phyloP scores from a whole-genome alignment of 768 basidiomycete genomes.

The Rubroboletus pulcherrimus region DNA sequence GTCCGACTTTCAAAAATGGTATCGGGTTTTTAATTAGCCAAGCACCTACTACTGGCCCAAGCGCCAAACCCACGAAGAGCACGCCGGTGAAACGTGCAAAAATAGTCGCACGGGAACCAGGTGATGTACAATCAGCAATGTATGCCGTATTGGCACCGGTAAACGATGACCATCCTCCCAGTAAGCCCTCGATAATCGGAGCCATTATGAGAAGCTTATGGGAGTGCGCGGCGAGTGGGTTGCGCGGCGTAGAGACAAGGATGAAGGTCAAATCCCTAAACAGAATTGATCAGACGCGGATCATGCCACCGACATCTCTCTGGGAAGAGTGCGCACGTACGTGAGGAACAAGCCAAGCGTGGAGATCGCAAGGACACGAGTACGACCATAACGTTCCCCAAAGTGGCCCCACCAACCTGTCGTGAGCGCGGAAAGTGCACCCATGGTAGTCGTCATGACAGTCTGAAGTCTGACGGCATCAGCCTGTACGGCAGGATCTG shows the following conservation, averaged over 20 bases:
- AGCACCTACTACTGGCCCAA: conserved; percentile 70
- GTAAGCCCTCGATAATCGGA: conserved; percentile 73
- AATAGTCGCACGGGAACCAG: conserved; percentile 70
- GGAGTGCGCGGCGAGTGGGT: conserved; percentile 56
- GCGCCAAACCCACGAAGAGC: conserved; percentile 70
- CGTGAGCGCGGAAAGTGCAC: conserved; percentile 72
- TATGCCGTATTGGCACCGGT: conserved; percentile 62
- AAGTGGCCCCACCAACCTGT: conserved; percentile 86
- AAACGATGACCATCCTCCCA: conserved; percentile 73
- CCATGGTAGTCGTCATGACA: conserved; percentile 73
- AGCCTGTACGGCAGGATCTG: conserved; percentile 58
- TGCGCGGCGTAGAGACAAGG: conserved; percentile 67
- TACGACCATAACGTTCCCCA: conserved; percentile 74
- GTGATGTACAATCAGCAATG: conserved; percentile 78
- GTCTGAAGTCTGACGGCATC: conserved; percentile 73
- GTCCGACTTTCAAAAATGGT: conserved; percentile 27
- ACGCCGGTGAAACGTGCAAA: conserved; percentile 71
- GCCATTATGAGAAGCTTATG: conserved; percentile 75
- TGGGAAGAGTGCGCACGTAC: conserved; percentile 44
- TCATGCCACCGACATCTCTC: neutral
- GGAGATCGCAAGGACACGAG: conserved; percentile 63
- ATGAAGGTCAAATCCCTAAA: conserved; percentile 74
- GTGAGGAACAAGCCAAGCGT: conserved; percentile 68
- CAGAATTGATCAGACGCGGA: neutral
- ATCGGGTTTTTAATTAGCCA: conserved; percentile 46